Base-by-base conservation (phyloP, 179 eudicot genomes). In the Actinidia arguta region DNA sequence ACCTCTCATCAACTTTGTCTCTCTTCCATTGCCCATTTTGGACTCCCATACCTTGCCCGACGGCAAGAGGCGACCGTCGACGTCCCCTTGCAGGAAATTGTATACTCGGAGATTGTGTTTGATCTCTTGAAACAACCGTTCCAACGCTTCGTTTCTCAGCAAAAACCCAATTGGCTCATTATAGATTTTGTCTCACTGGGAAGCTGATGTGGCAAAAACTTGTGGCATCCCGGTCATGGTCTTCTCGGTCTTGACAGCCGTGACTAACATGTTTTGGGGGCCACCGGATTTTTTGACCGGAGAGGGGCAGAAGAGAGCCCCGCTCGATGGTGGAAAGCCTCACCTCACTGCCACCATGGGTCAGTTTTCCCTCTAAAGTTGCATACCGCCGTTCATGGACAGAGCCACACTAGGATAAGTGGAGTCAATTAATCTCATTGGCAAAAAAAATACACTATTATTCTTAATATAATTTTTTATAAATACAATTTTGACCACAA, bases 51-150 rank as follows among this genome's bases (percentile, higher is more conserved):
- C 64, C 5, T 39, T 90, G 1, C 92, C 88, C 1, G 83, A 78
- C 12, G 56, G 79, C 24, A 92, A 0, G 89, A 87, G 75, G 87
- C 93, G 68, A 87, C 89, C 46, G 61, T 84, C 55, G 93, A 88
- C 76, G 2, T 90, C 3, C 82, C 82, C 9, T 22, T 66, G 1
- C 88, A 89, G 10, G 52, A 78, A 48, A 64, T 77, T 31, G 86
- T 48, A 5, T 24, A 76, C 73, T 27, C 89, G 4, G 73, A 63
- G 14, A 16, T n/a, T 27, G 85, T 85, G 0, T 84, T 70, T 3
- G 91, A 90, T 55, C 79, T 78, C 48, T 82, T 90, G 7, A 50
- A 73, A 8, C 73, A 82, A 31, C 88, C 86, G 50, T 5, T 88
- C 18, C 50, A 64, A 62, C 36, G 75, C 36, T 80, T 83, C 64